These are phyloP conservation scores for Microdochium nivale DNA, from an alignment of 2,329 filamentous ascomycete species.

Conservation along the genomic window DNA sequence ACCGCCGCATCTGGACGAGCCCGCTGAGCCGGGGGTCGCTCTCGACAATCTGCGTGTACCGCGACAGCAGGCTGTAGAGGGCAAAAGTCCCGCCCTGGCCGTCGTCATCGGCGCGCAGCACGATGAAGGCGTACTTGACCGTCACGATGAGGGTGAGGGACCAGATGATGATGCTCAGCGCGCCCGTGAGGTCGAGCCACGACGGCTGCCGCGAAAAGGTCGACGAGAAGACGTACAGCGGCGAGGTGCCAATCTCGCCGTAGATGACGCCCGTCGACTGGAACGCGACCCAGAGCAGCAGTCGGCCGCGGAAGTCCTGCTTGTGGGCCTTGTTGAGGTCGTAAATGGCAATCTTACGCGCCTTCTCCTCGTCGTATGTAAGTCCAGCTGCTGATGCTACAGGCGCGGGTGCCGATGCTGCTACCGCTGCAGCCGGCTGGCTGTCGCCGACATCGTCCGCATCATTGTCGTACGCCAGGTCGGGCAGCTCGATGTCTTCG, in stretches of 20 bases:
- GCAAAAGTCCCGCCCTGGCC: conserved; percentile 60
- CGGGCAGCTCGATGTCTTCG: no score
- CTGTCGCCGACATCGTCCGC: no score
- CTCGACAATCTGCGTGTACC: conserved; percentile 48
- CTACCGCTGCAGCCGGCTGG: no score
- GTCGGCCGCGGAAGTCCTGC: conserved; percentile 2
- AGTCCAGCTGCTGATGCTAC: neutral
- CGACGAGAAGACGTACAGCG: conserved; percentile 61
- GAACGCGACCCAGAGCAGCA: conserved; percentile 38
- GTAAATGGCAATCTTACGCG: conserved; percentile 2
- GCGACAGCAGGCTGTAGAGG: conserved; percentile 51
- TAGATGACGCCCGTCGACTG: conserved; percentile 57
- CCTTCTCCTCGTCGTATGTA: conserved; percentile 3
- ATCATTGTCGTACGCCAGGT: no score
- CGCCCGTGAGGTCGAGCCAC: conserved; percentile 50
- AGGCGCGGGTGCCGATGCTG: neutral
- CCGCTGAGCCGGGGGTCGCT: conserved; percentile 42
- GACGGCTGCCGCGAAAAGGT: conserved; percentile 47
- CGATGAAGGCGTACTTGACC: conserved; percentile 55
- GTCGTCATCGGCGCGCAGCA: conserved; percentile 55
- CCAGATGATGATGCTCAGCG: conserved; percentile 58
- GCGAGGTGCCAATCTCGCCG: conserved; percentile 50
- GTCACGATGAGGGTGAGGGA: conserved; percentile 56
- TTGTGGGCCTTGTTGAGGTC: conserved; percentile 2
- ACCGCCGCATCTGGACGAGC: conserved; percentile 45